A percentile compares a stretch with the other conserved stretches of the same genome.
Evolutionary conservation across 2,329 filamentous ascomycete genomes (phyloP).

Genomic region (Beauveria pseudobassiana): DNA sequence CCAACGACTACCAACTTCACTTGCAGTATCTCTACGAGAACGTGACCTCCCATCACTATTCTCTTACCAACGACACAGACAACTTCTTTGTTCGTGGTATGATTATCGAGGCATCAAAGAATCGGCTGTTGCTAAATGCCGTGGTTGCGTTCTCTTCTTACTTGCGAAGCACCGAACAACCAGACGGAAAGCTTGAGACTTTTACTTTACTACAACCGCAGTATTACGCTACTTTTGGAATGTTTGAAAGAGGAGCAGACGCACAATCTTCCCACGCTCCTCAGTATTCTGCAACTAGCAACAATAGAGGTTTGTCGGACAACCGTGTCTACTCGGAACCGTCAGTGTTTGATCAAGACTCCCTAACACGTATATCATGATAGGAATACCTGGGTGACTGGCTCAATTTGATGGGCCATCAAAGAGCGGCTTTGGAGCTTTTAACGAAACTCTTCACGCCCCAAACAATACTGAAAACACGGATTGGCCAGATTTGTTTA

Average conservation of each 20-base stretch:
- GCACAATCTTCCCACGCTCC: conserved; percentile 64
- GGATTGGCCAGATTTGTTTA: conserved; percentile 65
- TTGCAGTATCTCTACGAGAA: conserved; percentile 71
- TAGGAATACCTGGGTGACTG: conserved; percentile 94
- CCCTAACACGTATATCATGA: background rate
- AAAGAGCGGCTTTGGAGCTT: conserved; percentile 80
- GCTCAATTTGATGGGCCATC: conserved; percentile 87
- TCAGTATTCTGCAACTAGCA: conserved; percentile 86
- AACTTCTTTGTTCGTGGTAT: conserved; percentile 69
- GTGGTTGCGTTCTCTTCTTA: conserved; percentile 86
- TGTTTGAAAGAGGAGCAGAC: conserved; percentile 64
- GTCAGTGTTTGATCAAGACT: background rate
- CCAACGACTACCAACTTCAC: conserved; percentile 68
- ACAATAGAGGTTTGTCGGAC: conserved; percentile 72
- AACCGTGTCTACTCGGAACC: background rate
- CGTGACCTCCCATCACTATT: conserved; percentile 77
- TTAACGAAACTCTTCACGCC: conserved; percentile 72
- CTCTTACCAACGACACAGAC: conserved; percentile 61
- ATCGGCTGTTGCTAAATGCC: conserved; percentile 79
- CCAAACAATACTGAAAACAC: conserved; percentile 62
- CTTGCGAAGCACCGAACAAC: conserved; percentile 65
- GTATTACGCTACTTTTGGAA: conserved; percentile 67
- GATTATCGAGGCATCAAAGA: conserved; percentile 60
- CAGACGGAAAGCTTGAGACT: conserved; percentile 67
- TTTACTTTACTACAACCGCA: conserved; percentile 88